These are phyloP conservation scores for Panicum hallii DNA, from an alignment of 202 grass and related monocot genomes.

Conservation along the genomic window DNA sequence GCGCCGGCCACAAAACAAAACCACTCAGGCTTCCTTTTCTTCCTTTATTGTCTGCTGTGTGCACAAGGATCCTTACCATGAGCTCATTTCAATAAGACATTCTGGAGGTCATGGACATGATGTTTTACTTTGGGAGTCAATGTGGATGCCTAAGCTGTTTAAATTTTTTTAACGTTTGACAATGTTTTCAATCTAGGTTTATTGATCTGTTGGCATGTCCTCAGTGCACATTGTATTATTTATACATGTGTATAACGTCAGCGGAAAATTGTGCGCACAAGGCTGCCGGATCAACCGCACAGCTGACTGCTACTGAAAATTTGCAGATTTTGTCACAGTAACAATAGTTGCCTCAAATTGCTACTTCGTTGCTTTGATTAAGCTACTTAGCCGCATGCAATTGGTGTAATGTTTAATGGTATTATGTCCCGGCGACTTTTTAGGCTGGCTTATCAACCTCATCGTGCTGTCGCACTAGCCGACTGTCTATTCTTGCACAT, in stretches of 20 bases:
- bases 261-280: background rate
- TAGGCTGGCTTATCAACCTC: too few species aligned
- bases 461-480: too few species aligned
- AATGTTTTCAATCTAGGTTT: background rate
- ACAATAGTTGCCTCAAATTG: background rate
- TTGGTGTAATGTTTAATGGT: background rate
- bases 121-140: constrained; percentile 34
- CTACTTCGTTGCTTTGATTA: background rate
- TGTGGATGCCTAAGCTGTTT: constrained; percentile 25
- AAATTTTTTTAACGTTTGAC: background rate
- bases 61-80: constrained; percentile 1
- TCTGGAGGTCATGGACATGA: constrained; percentile 28
- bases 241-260: background rate
- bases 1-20: constrained; percentile 29
- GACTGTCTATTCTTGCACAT: too few species aligned
- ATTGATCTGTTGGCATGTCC: background rate
- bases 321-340: background rate
- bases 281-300: background rate
- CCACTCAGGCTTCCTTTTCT: constrained; percentile 18
- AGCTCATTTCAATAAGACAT: constrained; percentile 58
- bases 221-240: background rate
- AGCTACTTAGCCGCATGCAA: background rate
- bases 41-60: background rate
- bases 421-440: too few species aligned
- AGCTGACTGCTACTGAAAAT: background rate